A percentile compares a stretch with the other conserved stretches of the same genome.
Conservation (phyloP, 805 yeast species). For the Lipomyces mesembrius region DNA sequence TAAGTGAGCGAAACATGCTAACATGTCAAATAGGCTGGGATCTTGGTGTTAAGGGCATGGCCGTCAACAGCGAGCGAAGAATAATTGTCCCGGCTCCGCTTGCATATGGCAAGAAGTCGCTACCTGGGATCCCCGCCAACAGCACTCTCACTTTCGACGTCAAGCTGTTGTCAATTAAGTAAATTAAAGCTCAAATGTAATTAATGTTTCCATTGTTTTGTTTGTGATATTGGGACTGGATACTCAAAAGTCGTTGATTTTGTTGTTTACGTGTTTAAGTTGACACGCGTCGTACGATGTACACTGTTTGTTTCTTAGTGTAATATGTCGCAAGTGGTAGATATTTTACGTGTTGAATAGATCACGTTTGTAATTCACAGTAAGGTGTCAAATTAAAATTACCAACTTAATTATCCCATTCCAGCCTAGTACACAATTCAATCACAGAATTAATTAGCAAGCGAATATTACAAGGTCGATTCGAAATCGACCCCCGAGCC, state of each 20-base stretch:
- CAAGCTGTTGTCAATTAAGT: slow-evolving; percentile 25
- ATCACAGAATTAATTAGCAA: background rate
- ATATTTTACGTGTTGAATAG: background rate
- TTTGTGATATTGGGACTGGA: slow-evolving; percentile 15
- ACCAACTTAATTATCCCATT: background rate
- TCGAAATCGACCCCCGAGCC: too few species aligned
- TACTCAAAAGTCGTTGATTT: slow-evolving; percentile 16
- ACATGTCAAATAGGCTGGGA: slow-evolving; percentile 61
- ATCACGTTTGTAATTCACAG: background rate
- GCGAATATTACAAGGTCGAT: background rate
- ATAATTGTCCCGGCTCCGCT: slow-evolving; percentile 92
- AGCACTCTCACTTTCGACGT: slow-evolving; percentile 93
- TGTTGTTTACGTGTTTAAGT: background rate
- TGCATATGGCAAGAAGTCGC: slow-evolving; percentile 92
- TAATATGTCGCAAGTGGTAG: background rate
- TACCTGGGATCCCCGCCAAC: slow-evolving; percentile 98
- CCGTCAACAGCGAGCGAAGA: slow-evolving; percentile 98
- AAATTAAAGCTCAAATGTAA: background rate
- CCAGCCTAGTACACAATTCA: background rate
- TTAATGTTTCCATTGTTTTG: background rate
- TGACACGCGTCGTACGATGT: background rate
- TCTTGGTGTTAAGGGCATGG: slow-evolving; percentile 97
- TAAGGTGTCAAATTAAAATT: background rate
- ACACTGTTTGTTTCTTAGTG: background rate
- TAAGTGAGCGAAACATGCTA: background rate